Base-by-base conservation (phyloP, 2,329 filamentous ascomycete genomes). In the Cytospora piceicola region DNA sequence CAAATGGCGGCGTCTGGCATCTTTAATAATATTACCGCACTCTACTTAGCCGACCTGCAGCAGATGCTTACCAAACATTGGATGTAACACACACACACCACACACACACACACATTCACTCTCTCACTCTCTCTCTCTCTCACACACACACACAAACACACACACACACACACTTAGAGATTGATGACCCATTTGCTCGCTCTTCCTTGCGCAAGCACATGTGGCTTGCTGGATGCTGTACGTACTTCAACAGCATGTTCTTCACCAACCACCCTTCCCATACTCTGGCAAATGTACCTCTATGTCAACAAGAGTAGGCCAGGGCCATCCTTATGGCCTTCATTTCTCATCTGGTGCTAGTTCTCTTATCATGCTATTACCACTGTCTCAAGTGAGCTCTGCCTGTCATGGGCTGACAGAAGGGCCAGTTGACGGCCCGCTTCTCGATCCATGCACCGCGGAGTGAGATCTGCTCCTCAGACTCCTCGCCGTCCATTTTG, bases 361-460 rank as follows among this genome's bases (percentile, higher is more conserved):
- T 58, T 58, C 59, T 32, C 42, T 5, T 51, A 61, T 57, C 54
- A 46, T 39, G 34, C 55, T 58, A 60, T 68, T 66, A 56, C 34
- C 66, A 66, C 59, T 61, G 66, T 66, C 66, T 66, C 53, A 39
- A 66, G 53, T 61, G 60, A 68, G 64, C 64, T 63, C 12, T 66
- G 27, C 52, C 36, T 52, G 49, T 36, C 56, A 58, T 53, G 53
- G 66, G 63, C 66, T 68, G 64, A 67, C 55, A 51, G 60, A 42
- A 52, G 34, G 22, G 22, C 63, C 42, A n/a, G 20, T 46, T 22
- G 20, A 46, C n/a, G 63, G 46, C 63, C 63, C 55, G 62, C 55
- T 52, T 60, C 61, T 61, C 39, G 51, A 56, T 60, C 57, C 59
- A 56, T 65, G 32, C 36, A 39, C 36, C 42, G 30, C 17, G 57